Base-by-base conservation (phyloP, 2,329 filamentous ascomycete species). In the Coleophoma cylindrospora region DNA sequence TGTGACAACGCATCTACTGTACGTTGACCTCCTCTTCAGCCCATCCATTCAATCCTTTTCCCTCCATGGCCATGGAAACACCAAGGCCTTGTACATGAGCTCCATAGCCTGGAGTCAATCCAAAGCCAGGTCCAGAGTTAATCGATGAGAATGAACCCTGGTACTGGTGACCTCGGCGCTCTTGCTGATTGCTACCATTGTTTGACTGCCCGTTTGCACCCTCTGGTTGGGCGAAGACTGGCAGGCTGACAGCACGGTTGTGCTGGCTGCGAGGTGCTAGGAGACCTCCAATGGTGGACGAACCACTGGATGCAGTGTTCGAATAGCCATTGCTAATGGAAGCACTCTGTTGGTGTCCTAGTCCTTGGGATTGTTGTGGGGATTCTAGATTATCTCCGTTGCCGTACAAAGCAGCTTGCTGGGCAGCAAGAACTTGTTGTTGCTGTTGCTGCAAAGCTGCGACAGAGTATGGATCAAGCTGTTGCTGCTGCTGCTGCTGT, bases 391-490 rank as follows among this genome's bases (percentile, higher is more conserved):
- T 72, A 32, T 84, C 65, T 49, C 84, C 79, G 50, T 73, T 77
- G 11, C 86, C 87, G 65, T 92, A 96, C 56, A 95, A 76, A 8
- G 88, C 84, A 43, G 85, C 84, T 68, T 95, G 90, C 64, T 94
- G 89, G 34, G 82, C 84, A 50, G 80, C 80, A 58, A 90, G 77
- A 38, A 82, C 79, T 55, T 87, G 82, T 48, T 87, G 81, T 57
- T 91, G 84, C 57, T 89, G 85, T 33, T 86, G 77, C 53, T 78
- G 76, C 17, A 65, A 57, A 15, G 61, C 61, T 15, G 64, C 67
- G 40, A 69, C 66, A 8, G 64, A 66, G 54, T 70, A 70, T 4
- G 71, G 68, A 38, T 74, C 70, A 51, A 74, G 68, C 43, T 72
- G 66, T 48, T 67, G 68, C 50, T 73, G 40, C 17, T 60, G 61